These are phyloP conservation scores for Cryptococcus floricola DNA, from an alignment of 1,284 basidiomycete species.

Conservation along the genomic window DNA sequence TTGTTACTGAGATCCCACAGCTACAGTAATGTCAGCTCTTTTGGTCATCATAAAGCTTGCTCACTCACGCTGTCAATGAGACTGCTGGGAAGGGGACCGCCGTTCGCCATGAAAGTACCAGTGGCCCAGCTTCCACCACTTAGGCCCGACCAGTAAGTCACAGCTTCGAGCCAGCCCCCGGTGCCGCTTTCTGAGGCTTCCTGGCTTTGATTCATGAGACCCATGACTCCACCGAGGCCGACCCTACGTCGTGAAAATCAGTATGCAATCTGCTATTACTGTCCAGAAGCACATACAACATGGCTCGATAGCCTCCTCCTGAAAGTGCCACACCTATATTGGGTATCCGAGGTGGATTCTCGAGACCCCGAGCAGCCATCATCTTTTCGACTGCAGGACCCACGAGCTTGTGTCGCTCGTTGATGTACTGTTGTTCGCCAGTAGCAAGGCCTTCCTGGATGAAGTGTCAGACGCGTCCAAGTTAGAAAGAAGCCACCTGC, in stretches of 20 bases:
- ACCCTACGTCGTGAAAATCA: constrained; percentile 2
- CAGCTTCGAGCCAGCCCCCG: constrained; percentile 43
- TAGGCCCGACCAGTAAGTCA: constrained; percentile 47
- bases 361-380: constrained; percentile 25
- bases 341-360: constrained; percentile 43
- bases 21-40: constrained; percentile 1
- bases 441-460: constrained; percentile 24
- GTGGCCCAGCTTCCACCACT: constrained; percentile 48
- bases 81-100: constrained; percentile 37
- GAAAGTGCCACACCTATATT: constrained; percentile 49
- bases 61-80: constrained; percentile 39
- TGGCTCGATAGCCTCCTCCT: constrained; percentile 53
- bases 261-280: too few species aligned
- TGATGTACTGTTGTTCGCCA: constrained; percentile 35
- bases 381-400: constrained; percentile 28
- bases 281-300: constrained; percentile 38
- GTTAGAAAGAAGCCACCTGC: constrained; percentile 17
- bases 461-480: too few species aligned
- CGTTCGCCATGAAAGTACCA: constrained; percentile 42
- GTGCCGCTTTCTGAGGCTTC: constrained; percentile 29
- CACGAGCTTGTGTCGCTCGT: constrained; percentile 23
- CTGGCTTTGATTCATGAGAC: constrained; percentile 19
- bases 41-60: not conserved
- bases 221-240: constrained; percentile 22
- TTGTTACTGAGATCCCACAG: constrained; percentile 51